Percentiles rank a stretch among this genome's conserved stretches.
These are phyloP conservation scores for Anaeromyces robustus DNA, from an alignment of 192 early-diverging fungal genomes.

Conservation along the genomic window DNA sequence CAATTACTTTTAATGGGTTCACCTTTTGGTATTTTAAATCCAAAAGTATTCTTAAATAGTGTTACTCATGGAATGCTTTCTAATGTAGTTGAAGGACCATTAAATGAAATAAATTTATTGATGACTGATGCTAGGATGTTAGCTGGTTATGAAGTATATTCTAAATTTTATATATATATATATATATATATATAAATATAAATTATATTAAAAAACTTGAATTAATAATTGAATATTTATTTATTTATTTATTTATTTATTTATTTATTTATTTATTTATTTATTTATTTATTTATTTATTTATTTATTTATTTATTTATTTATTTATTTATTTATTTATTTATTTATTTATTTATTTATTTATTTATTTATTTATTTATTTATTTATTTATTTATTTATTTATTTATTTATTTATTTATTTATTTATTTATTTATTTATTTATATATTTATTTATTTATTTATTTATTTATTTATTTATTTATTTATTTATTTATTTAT, in stretches of 20 bases:
- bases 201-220: no score
- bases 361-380: no score
- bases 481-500: neutral
- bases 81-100: neutral
- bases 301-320: no score
- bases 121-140: neutral
- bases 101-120: neutral
- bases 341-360: no score
- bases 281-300: neutral
- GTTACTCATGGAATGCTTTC: neutral
- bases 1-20: neutral
- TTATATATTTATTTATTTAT: neutral
- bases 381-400: neutral
- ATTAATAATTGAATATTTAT: no score
- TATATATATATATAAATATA: no score
- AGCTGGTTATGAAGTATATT: neutral
- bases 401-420: no score
- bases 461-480: no score
- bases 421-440: no score
- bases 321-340: neutral
- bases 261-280: no score
- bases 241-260: no score
- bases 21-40: neutral
- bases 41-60: neutral
- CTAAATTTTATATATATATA: no score